Evolutionary conservation across 768 basidiomycete species (phyloP).

Genomic region (Xerocomus potaroensis): DNA sequence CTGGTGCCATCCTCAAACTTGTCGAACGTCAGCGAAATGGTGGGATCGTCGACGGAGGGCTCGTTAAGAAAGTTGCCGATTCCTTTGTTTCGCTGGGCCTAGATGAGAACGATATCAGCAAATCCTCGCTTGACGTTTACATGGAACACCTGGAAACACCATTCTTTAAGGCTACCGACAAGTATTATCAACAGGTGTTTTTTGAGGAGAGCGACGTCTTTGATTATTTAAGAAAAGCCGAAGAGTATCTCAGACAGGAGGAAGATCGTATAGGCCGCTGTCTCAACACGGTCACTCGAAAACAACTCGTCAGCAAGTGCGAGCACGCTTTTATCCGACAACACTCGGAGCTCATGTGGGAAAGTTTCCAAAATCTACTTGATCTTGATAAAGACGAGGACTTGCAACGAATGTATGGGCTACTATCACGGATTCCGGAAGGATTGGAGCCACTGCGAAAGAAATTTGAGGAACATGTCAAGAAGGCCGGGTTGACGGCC

Average conservation of each 20-base stretch:
- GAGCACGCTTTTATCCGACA: constrained; percentile 89
- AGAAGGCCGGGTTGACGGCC: constrained; percentile 78
- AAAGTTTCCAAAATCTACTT: constrained; percentile 84
- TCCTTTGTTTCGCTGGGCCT: constrained; percentile 93
- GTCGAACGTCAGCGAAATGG: constrained; percentile 95
- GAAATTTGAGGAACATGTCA: constrained; percentile 94
- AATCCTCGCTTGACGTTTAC: constrained; percentile 91
- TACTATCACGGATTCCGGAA: constrained; percentile 86
- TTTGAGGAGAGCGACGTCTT: constrained; percentile 84
- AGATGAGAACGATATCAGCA: constrained; percentile 89
- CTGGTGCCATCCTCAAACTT: constrained; percentile 79
- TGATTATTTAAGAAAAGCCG: constrained; percentile 94
- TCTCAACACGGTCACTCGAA: constrained; percentile 86
- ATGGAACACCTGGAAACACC: constrained; percentile 84
- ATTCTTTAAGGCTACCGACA: constrained; percentile 85
- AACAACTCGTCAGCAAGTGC: constrained; percentile 75
- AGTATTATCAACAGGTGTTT: constrained; percentile 87
- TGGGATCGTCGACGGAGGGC: constrained; percentile 85
- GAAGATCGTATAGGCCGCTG: constrained; percentile 94
- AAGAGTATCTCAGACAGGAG: constrained; percentile 88
- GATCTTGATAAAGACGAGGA: constrained; percentile 96
- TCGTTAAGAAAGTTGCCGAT: constrained; percentile 93
- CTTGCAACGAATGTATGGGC: constrained; percentile 88
- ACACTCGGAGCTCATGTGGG: constrained; percentile 83
- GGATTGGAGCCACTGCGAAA: constrained; percentile 88